Evolutionary conservation across 192 early-diverging fungal species (phyloP).

Genomic region (Blastocladiella britannica): DNA sequence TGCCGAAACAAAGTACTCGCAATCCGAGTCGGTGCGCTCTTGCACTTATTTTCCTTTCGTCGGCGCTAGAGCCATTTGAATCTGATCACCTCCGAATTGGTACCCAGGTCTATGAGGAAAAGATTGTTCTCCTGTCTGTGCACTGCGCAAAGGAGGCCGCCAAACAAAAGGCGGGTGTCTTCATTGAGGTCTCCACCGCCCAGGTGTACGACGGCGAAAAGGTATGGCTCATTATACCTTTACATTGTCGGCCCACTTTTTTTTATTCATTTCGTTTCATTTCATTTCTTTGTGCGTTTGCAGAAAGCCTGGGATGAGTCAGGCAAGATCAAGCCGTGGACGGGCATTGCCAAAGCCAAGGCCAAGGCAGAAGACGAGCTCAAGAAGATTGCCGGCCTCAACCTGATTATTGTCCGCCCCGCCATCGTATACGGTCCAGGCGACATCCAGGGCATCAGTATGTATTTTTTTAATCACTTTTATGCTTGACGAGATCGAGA

Average conservation of each 20-base stretch:
- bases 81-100: conserved; percentile 1
- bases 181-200: conserved; percentile 72
- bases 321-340: conserved; percentile 69
- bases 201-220: conserved; percentile 71
- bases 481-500: no score
- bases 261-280: background rate
- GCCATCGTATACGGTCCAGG: conserved; percentile 72
- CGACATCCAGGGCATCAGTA: conserved; percentile 58
- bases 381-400: conserved; percentile 50
- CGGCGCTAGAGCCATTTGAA: background rate
- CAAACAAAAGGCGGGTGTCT: conserved; percentile 42
- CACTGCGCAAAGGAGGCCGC: conserved; percentile 67
- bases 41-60: background rate
- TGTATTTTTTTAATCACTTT: conserved; percentile 9
- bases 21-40: conserved; percentile 52
- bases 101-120: conserved; percentile 48
- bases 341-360: conserved; percentile 47
- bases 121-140: conserved; percentile 45
- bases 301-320: conserved; percentile 36
- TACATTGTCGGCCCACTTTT: conserved; percentile 1
- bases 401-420: conserved; percentile 65
- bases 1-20: conserved; percentile 84
- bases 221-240: conserved; percentile 17
- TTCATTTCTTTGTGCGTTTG: background rate
- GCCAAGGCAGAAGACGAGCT: conserved; percentile 57